Conservation (phyloP, 73 alveolate species). For the Stentor roeselii region DNA sequence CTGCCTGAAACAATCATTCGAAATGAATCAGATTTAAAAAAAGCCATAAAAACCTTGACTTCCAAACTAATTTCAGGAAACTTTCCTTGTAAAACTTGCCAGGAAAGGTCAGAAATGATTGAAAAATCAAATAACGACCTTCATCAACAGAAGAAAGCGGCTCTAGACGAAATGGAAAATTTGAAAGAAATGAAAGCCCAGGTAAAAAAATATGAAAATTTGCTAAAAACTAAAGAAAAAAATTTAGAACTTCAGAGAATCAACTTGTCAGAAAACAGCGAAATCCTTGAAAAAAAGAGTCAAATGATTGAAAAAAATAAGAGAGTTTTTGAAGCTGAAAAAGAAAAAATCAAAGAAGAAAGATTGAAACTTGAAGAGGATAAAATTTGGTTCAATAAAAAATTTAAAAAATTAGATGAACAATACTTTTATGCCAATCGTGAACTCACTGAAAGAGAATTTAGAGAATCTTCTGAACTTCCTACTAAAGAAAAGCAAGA, state of each 20-base stretch:
- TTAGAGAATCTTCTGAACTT: not conserved
- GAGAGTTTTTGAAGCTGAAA: not conserved
- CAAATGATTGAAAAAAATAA: not conserved
- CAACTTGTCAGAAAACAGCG: not conserved
- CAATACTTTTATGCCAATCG: not conserved
- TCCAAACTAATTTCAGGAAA: too few relatives aligned
- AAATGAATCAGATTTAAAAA: too few relatives aligned
- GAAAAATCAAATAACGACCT: not conserved
- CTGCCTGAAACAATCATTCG: too few relatives aligned
- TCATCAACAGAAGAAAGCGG: not conserved
- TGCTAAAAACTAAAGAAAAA: not conserved
- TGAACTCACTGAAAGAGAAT: not conserved
- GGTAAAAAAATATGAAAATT: not conserved
- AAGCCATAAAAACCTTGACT: too few relatives aligned
- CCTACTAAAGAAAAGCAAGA: not conserved
- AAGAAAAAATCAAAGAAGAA: not conserved
- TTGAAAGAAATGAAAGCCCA: not conserved
- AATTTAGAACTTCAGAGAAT: not conserved
- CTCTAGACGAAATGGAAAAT: not conserved
- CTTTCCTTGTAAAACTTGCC: not conserved
- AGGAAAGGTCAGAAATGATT: not conserved
- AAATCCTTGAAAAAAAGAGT: not conserved
- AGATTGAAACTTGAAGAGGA: not conserved
- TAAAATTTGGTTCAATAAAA: not conserved
- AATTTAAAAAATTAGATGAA: not conserved